phyloP scores from a whole-genome alignment of 352 stramenopile genomes.

The Pythium utonaiense region DNA sequence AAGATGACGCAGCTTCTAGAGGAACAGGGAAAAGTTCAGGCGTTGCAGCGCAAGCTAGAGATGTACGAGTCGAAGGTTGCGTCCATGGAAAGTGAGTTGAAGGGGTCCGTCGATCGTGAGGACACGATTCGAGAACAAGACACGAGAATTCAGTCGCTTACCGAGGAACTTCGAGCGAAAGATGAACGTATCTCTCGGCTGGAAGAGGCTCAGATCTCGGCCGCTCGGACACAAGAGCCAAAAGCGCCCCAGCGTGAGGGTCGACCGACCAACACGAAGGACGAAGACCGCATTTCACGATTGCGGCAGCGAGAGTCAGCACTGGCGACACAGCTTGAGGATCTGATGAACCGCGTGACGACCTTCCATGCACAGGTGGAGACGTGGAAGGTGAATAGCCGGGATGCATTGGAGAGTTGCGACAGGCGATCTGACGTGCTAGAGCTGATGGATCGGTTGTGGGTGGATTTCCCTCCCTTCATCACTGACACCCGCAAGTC shows the following conservation, averaged over 20 bases:
- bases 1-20: conserved; percentile 68
- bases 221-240: conserved; percentile 13
- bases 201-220: conserved; percentile 34
- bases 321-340: conserved; percentile 35
- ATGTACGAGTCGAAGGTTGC: conserved; percentile 34
- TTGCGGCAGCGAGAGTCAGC: conserved; percentile 21
- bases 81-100: conserved; percentile 25
- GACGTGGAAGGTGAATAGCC: conserved; percentile 49
- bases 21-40: conserved; percentile 62
- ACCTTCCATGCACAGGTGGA: conserved; percentile 48
- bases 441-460: conserved; percentile 42
- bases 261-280: not conserved
- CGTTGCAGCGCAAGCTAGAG: conserved; percentile 42
- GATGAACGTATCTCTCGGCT: conserved; percentile 31
- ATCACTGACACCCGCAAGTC: not conserved
- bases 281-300: conserved; percentile 9
- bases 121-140: conserved; percentile 24
- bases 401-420: conserved; percentile 36
- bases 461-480: conserved; percentile 57
- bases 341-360: conserved; percentile 35
- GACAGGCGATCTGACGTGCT: conserved; percentile 26
- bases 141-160: conserved; percentile 25
- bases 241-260: conserved; percentile 9
- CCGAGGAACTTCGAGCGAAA: conserved; percentile 33
- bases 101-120: conserved; percentile 8